Evolutionary conservation across 2,329 filamentous ascomycete species (phyloP).

Genomic region (Phaeoacremonium minimum): DNA sequence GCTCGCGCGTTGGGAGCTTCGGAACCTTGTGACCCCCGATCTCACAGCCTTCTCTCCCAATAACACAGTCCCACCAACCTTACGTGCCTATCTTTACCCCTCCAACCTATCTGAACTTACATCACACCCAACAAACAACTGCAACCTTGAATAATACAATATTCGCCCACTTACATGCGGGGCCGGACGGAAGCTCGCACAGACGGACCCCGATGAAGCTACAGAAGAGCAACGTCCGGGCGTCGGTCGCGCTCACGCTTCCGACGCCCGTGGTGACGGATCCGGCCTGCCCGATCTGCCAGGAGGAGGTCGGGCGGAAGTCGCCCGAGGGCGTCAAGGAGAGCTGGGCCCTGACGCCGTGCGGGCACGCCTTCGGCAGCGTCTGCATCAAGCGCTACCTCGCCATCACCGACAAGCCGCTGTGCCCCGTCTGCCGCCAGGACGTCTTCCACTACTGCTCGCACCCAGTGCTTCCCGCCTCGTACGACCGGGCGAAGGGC

Average conservation of each 20-base stretch:
- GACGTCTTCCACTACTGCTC: constrained; percentile 11
- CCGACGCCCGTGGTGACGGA: constrained; percentile 3
- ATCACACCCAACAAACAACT: too few relatives aligned
- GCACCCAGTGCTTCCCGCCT: constrained; percentile 8
- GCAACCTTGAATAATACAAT: too few relatives aligned
- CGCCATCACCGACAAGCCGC: constrained; percentile 11
- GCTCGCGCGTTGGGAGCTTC: too few relatives aligned
- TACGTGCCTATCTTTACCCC: too few relatives aligned
- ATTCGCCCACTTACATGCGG: too few relatives aligned
- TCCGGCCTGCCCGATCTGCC: constrained; percentile 10
- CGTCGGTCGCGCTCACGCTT: constrained; percentile 3
- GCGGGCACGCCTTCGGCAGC: constrained; percentile 11
- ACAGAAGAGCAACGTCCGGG: constrained; percentile 7
- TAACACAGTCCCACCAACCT: too few relatives aligned
- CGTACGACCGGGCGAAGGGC: constrained; percentile 9
- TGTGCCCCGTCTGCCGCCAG: constrained; percentile 11
- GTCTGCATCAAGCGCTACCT: constrained; percentile 12
- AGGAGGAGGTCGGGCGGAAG: constrained; percentile 9
- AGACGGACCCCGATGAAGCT: too few relatives aligned
- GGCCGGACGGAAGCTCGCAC: too few relatives aligned
- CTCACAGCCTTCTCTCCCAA: too few relatives aligned
- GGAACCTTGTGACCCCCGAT: too few relatives aligned
- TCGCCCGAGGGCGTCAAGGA: constrained; percentile 11
- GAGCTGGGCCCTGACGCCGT: constrained; percentile 9
- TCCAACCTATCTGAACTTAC: too few relatives aligned